A percentile compares a stretch with the other conserved stretches of the same genome.
These are phyloP conservation scores for Tephrocybe rancida DNA, from an alignment of 768 basidiomycete species.

Conservation along the genomic window DNA sequence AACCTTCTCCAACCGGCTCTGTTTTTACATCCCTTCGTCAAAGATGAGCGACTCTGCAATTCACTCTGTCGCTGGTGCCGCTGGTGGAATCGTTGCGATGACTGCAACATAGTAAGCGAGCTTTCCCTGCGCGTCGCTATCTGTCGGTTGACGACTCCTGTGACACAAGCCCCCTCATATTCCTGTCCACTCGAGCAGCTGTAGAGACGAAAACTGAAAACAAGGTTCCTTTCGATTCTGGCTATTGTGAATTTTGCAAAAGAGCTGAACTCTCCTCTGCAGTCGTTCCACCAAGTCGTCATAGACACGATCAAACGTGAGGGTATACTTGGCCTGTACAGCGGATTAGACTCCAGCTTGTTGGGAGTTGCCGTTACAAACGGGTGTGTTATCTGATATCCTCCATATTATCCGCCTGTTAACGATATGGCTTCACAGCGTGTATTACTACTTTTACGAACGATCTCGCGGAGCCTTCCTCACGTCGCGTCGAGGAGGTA, in stretches of 20 bases:
- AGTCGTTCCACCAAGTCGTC: slow-evolving; percentile 70
- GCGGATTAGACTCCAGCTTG: slow-evolving; percentile 82
- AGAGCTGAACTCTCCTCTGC: background rate
- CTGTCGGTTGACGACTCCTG: background rate
- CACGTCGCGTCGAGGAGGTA: slow-evolving; percentile 54
- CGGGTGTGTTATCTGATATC: slow-evolving; percentile 48
- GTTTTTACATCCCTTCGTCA: background rate
- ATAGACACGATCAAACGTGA: slow-evolving; percentile 82
- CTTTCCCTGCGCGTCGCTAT: slow-evolving; percentile 7
- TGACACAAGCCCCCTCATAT: slow-evolving; percentile 76
- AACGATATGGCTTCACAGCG: slow-evolving; percentile 41
- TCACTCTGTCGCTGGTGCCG: slow-evolving; percentile 87
- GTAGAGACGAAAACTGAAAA: slow-evolving; percentile 81
- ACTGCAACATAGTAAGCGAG: slow-evolving; percentile 80
- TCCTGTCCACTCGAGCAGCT: slow-evolving; percentile 91
- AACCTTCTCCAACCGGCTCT: background rate
- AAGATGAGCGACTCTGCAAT: slow-evolving; percentile 78
- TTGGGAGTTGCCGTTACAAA: slow-evolving; percentile 94
- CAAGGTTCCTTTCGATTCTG: slow-evolving; percentile 6
- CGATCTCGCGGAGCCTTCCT: slow-evolving; percentile 62
- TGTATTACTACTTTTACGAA: slow-evolving; percentile 94
- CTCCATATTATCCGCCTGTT: background rate
- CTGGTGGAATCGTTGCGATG: slow-evolving; percentile 91
- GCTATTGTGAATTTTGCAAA: background rate
- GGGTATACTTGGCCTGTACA: slow-evolving; percentile 84